Conservation (phyloP, 2,329 filamentous ascomycete species). For the Verticillium dahliae region DNA sequence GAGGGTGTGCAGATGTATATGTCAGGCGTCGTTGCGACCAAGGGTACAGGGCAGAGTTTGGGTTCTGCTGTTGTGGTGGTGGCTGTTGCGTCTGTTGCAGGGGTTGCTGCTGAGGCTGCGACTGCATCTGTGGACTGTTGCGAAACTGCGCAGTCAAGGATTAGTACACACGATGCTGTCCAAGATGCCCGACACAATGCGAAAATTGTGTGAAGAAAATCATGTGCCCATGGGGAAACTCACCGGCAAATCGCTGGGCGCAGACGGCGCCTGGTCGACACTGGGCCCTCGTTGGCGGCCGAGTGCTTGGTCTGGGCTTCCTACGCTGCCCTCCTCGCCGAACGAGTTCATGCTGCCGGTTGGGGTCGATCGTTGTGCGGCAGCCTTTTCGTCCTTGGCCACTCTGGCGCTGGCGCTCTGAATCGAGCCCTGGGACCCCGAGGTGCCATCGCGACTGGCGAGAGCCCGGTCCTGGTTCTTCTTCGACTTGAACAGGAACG, state of each 20-base stretch:
- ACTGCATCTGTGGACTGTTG: not conserved
- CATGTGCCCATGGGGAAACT: conserved; percentile 15
- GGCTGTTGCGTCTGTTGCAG: conserved; percentile 2
- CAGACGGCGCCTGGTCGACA: conserved; percentile 37
- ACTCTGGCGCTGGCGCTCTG: conserved; percentile 28
- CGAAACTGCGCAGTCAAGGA: not conserved
- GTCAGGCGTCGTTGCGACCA: conserved; percentile 90
- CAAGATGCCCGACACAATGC: not conserved
- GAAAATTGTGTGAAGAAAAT: not conserved
- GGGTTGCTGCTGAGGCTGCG: not conserved
- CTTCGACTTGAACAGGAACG: conserved; percentile 78
- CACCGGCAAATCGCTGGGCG: conserved; percentile 31
- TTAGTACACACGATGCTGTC: conserved; percentile 2
- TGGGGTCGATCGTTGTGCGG: conserved; percentile 57
- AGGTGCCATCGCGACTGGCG: conserved; percentile 46
- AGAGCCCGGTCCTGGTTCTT: conserved; percentile 61
- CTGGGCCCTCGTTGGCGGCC: conserved; percentile 47
- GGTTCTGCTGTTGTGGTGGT: conserved; percentile 26
- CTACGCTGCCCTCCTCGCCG: conserved; percentile 48
- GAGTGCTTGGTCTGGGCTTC: conserved; percentile 60
- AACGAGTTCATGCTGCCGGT: conserved; percentile 74
- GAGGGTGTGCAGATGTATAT: conserved; percentile 74
- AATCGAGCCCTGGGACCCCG: conserved; percentile 40
- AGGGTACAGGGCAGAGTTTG: conserved; percentile 81
- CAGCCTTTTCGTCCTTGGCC: conserved; percentile 49